Evolutionary conservation across 2,329 filamentous ascomycete genomes (phyloP).

Genomic region (Metarhizium humberi): DNA sequence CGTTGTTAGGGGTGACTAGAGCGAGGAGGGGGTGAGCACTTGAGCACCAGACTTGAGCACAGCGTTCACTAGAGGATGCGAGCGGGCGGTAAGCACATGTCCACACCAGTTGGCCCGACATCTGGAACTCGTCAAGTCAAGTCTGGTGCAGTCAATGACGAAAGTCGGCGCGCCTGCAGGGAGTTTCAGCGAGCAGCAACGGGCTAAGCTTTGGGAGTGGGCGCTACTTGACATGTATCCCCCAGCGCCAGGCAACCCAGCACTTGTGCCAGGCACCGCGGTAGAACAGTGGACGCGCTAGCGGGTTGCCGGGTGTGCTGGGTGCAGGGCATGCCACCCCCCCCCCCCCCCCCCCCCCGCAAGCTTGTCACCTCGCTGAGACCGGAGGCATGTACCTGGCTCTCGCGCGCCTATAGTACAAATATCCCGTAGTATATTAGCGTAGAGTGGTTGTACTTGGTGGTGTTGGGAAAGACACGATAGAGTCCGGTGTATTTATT

Average conservation of each 20-base stretch:
- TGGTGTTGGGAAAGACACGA: too few relatives aligned
- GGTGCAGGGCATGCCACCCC: background rate
- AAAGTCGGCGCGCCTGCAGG: too few relatives aligned
- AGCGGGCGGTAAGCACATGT: background rate
- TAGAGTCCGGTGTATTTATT: too few relatives aligned
- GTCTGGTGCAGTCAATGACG: too few relatives aligned
- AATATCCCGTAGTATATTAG: background rate
- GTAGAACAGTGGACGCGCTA: background rate
- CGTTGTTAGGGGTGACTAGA: conserved; percentile 22
- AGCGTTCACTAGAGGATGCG: background rate
- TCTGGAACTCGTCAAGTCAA: too few relatives aligned
- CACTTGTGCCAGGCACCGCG: too few relatives aligned
- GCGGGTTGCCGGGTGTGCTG: background rate
- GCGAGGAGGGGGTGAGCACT: background rate
- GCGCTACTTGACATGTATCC: too few relatives aligned
- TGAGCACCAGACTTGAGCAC: background rate
- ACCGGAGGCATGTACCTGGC: background rate
- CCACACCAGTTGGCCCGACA: too few relatives aligned
- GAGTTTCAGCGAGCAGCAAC: too few relatives aligned
- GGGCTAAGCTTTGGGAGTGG: too few relatives aligned
- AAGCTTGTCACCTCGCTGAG: background rate
- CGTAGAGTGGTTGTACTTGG: too few relatives aligned
- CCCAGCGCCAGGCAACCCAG: background rate
- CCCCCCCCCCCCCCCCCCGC: background rate
- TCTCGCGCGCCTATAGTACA: background rate